These are phyloP conservation scores for Dactylellina drechsleri DNA, from an alignment of 2,329 filamentous ascomycete species.

Conservation along the genomic window DNA sequence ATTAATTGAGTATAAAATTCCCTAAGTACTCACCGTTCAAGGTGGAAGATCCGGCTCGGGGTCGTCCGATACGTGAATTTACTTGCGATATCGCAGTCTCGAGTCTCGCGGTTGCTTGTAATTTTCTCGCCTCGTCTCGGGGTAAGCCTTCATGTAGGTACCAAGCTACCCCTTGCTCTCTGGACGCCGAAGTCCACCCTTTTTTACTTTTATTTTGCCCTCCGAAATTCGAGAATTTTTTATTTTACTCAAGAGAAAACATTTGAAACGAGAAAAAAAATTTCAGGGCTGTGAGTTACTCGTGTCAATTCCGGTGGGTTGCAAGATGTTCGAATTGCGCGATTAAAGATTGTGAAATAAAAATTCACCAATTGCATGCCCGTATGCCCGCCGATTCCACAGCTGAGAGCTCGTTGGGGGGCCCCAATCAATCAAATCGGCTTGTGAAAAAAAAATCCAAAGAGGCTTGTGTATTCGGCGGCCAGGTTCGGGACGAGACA, in stretches of 20 bases:
- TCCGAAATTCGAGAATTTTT: conserved; percentile 3
- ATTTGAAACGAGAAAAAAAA: conserved; percentile 21
- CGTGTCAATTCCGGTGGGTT: neutral
- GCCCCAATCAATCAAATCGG: neutral
- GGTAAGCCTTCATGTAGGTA: neutral
- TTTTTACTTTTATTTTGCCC: conserved; percentile 14
- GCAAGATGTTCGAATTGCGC: neutral
- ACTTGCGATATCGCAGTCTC: conserved; percentile 40
- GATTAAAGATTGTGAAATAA: conserved; percentile 9
- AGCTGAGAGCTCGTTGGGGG: neutral
- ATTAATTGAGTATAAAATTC: too few species aligned
- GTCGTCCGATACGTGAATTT: neutral
- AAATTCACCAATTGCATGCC: conserved; percentile 8
- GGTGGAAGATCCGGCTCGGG: conserved; percentile 18
- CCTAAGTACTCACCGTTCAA: too few species aligned
- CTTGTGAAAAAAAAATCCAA: conserved; percentile 29
- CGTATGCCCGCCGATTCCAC: conserved; percentile 35
- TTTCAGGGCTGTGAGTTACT: neutral
- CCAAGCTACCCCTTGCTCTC: neutral
- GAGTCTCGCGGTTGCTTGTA: conserved; percentile 9
- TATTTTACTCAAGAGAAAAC: too few species aligned
- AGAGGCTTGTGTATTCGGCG: too few species aligned
- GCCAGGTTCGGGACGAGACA: too few species aligned
- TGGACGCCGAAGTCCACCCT: conserved; percentile 23
- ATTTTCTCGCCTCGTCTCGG: conserved; percentile 33